Evolutionary conservation across 2,329 filamentous ascomycete genomes (phyloP).

Genomic region (Lanzia echinophila): DNA sequence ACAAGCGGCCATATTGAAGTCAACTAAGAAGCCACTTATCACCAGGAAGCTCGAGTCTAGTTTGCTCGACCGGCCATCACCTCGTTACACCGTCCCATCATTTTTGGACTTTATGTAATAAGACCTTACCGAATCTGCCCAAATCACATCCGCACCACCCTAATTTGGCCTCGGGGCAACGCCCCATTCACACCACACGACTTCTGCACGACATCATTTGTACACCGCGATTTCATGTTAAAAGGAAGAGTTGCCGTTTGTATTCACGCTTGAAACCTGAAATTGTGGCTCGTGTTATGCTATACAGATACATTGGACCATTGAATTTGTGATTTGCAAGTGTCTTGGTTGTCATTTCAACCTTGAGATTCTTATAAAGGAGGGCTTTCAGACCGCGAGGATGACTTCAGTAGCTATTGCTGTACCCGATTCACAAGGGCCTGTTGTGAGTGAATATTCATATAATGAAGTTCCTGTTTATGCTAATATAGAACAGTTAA

Average conservation of each 20-base stretch:
- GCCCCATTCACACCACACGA: background rate
- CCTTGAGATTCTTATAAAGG: background rate
- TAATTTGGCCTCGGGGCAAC: background rate
- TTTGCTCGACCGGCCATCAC: background rate
- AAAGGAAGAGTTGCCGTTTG: background rate
- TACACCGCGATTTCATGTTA: background rate
- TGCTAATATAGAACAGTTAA: background rate
- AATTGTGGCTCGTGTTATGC: constrained; percentile 2
- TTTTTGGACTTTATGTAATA: background rate
- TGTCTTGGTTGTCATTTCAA: background rate
- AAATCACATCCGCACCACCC: background rate
- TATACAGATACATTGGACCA: background rate
- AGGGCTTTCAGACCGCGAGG: background rate
- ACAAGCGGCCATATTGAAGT: background rate
- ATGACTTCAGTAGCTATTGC: background rate
- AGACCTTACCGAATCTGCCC: background rate
- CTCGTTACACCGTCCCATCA: background rate
- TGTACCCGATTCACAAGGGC: background rate
- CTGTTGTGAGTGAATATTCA: background rate
- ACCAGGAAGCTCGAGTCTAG: background rate
- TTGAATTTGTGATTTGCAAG: background rate
- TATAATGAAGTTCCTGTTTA: background rate
- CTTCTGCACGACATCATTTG: constrained; percentile 1
- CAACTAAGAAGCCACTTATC: background rate
- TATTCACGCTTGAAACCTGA: constrained; percentile 3